Percentiles rank a stretch among this genome's conserved stretches.
phyloP scores from a whole-genome alignment of 352 stramenopile genomes.

The Pythium folliculosum region DNA sequence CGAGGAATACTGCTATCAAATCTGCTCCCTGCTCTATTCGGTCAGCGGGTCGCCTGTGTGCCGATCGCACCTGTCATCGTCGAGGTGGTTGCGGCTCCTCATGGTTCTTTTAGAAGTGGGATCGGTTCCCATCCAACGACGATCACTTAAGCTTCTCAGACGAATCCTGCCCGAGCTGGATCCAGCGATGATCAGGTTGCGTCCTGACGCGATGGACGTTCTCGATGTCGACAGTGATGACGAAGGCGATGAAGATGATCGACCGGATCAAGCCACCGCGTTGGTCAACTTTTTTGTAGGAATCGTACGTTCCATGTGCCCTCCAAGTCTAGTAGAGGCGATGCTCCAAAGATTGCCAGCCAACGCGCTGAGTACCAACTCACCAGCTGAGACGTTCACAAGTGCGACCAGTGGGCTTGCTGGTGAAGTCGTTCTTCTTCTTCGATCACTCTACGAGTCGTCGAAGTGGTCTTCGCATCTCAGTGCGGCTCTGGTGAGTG shows the following conservation, averaged over 20 bases:
- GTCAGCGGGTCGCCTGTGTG: conserved; percentile 85
- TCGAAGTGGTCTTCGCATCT: conserved; percentile 71
- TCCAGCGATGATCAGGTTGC: conserved; percentile 57
- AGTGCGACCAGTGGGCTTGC: conserved; percentile 39
- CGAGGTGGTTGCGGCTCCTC: conserved; percentile 80
- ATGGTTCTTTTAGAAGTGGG: conserved; percentile 77
- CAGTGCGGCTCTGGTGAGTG: conserved; percentile 58
- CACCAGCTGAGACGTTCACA: not conserved
- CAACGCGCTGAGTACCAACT: not conserved
- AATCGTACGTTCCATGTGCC: conserved; percentile 68
- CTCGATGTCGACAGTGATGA: conserved; percentile 88
- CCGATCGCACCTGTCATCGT: conserved; percentile 81
- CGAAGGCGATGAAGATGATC: conserved; percentile 59
- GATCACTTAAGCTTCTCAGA: conserved; percentile 81
- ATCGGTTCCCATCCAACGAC: conserved; percentile 72
- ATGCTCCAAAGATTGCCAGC: conserved; percentile 43
- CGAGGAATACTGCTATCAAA: conserved; percentile 90
- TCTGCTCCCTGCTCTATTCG: conserved; percentile 85
- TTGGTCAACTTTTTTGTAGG: conserved; percentile 81
- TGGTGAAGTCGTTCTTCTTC: conserved; percentile 76
- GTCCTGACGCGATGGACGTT: conserved; percentile 65
- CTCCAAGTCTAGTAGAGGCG: conserved; percentile 63
- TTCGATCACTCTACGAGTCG: conserved; percentile 81
- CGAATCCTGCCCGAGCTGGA: conserved; percentile 78
- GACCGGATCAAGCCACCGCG: conserved; percentile 60